These are phyloP conservation scores for Uronychia binucleata DNA, from an alignment of 73 alveolate genomes.

Conservation along the genomic window DNA sequence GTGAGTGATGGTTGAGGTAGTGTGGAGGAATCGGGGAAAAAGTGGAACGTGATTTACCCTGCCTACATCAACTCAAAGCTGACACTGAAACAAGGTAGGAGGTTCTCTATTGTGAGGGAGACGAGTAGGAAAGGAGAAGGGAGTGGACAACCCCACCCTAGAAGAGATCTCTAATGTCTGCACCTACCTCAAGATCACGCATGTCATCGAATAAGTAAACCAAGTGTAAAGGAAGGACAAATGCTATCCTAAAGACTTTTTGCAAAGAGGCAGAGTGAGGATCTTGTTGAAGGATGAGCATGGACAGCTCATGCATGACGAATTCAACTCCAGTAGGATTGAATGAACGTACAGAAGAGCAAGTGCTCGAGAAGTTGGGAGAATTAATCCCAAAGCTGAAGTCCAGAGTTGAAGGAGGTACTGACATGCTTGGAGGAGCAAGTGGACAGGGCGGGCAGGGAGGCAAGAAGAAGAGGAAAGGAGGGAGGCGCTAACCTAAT, in stretches of 20 bases:
- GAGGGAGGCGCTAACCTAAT: too few relatives aligned
- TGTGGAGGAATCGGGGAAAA: constrained; percentile 1
- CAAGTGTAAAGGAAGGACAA: not conserved
- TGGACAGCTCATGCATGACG: constrained; percentile 24
- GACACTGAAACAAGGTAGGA: constrained; percentile 11
- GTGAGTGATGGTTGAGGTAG: too few relatives aligned
- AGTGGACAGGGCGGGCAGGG: not conserved
- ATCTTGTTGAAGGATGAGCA: constrained; percentile 25
- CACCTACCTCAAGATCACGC: constrained; percentile 6
- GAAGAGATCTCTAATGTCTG: constrained; percentile 25
- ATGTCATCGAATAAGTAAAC: constrained; percentile 5
- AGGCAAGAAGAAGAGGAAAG: not conserved
- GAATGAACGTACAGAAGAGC: not conserved
- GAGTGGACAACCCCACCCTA: constrained; percentile 22
- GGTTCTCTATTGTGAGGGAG: not conserved
- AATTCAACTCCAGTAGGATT: not conserved
- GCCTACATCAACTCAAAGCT: constrained; percentile 21
- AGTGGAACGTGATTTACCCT: constrained; percentile 35
- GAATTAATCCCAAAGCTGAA: constrained; percentile 40
- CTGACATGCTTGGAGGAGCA: constrained; percentile 4
- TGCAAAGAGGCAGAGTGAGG: constrained; percentile 36
- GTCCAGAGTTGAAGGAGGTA: constrained; percentile 18
- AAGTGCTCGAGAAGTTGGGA: constrained; percentile 1
- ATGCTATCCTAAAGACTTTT: constrained; percentile 16
- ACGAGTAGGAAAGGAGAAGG: not conserved